Evolutionary conservation across 495 filamentous ascomycete species (phyloP).

Genomic region (Trichocladium antarcticum): DNA sequence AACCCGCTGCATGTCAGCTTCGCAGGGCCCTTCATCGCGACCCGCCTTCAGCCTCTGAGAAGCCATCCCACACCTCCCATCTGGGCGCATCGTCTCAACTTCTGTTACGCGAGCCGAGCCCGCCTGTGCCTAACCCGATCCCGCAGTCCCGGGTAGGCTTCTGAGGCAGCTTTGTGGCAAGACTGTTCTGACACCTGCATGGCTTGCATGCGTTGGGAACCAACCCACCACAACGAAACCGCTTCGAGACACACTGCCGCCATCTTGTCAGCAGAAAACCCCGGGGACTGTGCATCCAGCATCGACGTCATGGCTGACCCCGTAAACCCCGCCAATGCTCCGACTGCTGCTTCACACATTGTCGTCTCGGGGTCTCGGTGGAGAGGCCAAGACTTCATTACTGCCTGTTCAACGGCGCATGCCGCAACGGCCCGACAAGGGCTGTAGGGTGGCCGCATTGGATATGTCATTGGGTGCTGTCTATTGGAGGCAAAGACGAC

Average conservation of each 20-base stretch:
- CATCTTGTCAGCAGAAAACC: no score
- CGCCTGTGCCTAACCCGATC: conserved; percentile 9
- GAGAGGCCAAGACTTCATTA: no score
- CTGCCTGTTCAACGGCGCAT: no score
- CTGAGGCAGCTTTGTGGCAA: conserved; percentile 9
- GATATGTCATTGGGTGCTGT: background rate
- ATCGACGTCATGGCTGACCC: no score
- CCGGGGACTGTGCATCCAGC: no score
- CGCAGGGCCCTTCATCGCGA: conserved; percentile 5
- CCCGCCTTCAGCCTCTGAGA: background rate
- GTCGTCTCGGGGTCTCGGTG: background rate
- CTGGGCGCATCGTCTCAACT: conserved; percentile 3
- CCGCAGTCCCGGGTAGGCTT: conserved; percentile 11
- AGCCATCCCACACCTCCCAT: background rate
- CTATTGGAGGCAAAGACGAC: conserved; percentile 7
- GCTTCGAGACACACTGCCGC: no score
- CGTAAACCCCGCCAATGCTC: background rate
- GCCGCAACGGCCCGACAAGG: background rate
- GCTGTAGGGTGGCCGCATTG: background rate
- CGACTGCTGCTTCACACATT: no score
- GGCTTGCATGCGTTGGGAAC: conserved; percentile 6
- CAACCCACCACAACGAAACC: background rate
- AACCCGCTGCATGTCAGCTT: conserved; percentile 18
- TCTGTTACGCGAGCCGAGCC: background rate
- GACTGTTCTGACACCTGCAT: conserved; percentile 2